Evolutionary conservation across 179 eudicot genomes (phyloP).

Genomic region (Spinacia oleracea): DNA sequence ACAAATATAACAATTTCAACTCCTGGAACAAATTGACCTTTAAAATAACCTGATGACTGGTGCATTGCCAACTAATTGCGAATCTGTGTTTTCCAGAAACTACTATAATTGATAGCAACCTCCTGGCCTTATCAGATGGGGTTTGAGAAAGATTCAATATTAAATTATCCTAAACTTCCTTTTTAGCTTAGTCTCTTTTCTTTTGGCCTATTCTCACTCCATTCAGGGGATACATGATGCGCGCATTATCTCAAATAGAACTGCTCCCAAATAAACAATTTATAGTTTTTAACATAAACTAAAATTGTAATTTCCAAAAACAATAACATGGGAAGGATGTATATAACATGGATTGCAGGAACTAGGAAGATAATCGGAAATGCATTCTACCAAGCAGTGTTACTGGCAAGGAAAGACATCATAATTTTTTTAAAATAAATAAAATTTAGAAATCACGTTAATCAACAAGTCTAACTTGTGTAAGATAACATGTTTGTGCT

Average conservation of each 20-base stretch:
- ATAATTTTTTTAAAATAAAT: not conserved
- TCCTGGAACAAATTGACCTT: slow-evolving; percentile 22
- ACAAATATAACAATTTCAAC: slow-evolving; percentile 22
- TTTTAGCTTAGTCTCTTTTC: slow-evolving; percentile 20
- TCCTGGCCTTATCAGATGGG: not conserved
- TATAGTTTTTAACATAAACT: not conserved
- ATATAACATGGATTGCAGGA: not conserved
- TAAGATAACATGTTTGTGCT: not conserved
- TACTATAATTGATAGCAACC: slow-evolving; percentile 8
- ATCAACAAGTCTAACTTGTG: no score
- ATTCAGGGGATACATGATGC: slow-evolving; percentile 11
- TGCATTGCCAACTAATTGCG: slow-evolving; percentile 6
- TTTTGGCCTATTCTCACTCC: slow-evolving; percentile 21
- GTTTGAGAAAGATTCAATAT: slow-evolving; percentile 16
- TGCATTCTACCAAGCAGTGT: slow-evolving; percentile 3
- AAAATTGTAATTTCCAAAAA: not conserved
- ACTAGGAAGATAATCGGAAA: not conserved
- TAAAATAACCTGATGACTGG: slow-evolving; percentile 24
- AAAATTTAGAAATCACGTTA: not conserved
- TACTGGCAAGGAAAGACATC: not conserved
- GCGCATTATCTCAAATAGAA: slow-evolving; percentile 15
- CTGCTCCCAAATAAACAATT: not conserved
- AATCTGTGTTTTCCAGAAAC: slow-evolving; percentile 21
- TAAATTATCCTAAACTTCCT: not conserved
- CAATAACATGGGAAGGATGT: not conserved